Base-by-base conservation (phyloP, 768 basidiomycete species). In the Trametes coccinea region DNA sequence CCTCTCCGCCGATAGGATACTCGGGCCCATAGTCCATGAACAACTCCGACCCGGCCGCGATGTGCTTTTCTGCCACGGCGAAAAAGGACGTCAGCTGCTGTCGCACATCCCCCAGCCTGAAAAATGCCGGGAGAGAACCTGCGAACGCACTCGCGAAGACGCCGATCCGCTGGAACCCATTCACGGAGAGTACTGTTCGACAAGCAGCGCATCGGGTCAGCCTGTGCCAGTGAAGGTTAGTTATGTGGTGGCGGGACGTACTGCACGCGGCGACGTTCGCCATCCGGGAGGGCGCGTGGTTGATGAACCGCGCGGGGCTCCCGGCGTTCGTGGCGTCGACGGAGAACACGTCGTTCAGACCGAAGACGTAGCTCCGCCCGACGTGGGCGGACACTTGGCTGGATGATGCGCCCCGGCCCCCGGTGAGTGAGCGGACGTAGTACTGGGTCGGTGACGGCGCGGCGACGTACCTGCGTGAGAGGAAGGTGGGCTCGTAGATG, bases 251-350 rank as follows among this genome's bases (percentile, higher is more conserved):
- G 22, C 43, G 9, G 9, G 17, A 61, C 77, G 30, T 64, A 86
- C 86, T 77, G 57, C 59, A 66, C 0, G 84, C 84, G 1, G 61
- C 52, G 60, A 81, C 82, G 66, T 87, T 90, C 3, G 74, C 69
- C 16, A 47, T 63, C 52, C 60, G 60, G 37, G 52, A 39, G 50
- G 48, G 65, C 22, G 75, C 74, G 59, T 92, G 89, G 66, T 92
- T 88, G 55, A 91, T 83, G 65, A 84, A 90, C 13, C 88, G 78
- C n/a, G 87, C 77, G 43, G 79, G 76, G 59, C 90, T 90, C 4
- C 87, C 89, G 0, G 75, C 79, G 39, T 74, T 77, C 16, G 79
- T 71, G 33, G 82, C 76, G 68, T 92, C 90, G n/a, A 90, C 66
- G 7, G 78, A 74, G 31, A 80, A 66, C 0, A 71, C 70, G 0